Evolutionary conservation across 2,329 filamentous ascomycete species (phyloP).

Genomic region (Fusarium sp.): DNA sequence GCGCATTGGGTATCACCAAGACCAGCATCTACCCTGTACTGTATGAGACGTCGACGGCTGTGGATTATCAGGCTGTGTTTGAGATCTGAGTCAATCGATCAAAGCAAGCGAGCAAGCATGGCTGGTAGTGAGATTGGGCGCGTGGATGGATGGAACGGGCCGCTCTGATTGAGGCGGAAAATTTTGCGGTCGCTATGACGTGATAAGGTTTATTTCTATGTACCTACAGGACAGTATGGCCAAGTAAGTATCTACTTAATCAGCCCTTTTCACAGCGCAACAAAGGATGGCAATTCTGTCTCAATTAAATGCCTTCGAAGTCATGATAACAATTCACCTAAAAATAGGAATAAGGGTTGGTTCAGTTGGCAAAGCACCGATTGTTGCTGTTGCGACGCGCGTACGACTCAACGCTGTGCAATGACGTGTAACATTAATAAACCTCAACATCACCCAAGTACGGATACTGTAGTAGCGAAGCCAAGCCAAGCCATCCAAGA

Average conservation of each 20-base stretch:
- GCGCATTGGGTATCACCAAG: neutral
- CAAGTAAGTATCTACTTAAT: no score
- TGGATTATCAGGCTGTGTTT: conserved; percentile 2
- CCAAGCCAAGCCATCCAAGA: neutral
- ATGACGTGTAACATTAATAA: conserved; percentile 27
- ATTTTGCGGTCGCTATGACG: conserved; percentile 11
- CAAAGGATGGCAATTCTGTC: neutral
- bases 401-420: conserved; percentile 14
- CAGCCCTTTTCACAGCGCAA: neutral
- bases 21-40: conserved; percentile 31
- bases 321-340: neutral
- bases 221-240: no score
- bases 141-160: conserved; percentile 24
- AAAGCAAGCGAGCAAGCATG: neutral
- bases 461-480: no score
- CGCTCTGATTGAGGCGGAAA: conserved; percentile 15
- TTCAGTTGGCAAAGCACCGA: neutral
- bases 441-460: neutral
- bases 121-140: conserved; percentile 21
- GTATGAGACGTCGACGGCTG: neutral
- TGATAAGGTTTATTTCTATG: no score
- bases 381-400: neutral
- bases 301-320: neutral
- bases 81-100: conserved; percentile 8
- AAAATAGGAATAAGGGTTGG: neutral